These are phyloP conservation scores for Spinacia oleracea DNA, from an alignment of 179 eudicot species.

Conservation along the genomic window DNA sequence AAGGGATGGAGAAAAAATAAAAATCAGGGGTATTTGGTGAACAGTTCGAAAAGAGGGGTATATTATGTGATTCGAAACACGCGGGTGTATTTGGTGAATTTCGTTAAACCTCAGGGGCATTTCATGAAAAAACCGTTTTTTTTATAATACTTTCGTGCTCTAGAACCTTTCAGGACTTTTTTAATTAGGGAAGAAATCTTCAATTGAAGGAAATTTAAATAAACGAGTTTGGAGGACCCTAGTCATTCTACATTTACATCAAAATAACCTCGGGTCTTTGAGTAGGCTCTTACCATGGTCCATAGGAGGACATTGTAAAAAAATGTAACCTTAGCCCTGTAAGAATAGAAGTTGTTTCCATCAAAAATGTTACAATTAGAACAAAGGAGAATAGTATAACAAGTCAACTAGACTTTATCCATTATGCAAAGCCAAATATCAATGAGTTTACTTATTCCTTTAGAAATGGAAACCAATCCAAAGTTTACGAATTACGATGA, in stretches of 20 bases:
- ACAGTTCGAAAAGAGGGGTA: too few species aligned
- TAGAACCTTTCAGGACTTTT: not conserved
- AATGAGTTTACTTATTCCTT: not conserved
- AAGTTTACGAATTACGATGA: not conserved
- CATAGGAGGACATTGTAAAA: not conserved
- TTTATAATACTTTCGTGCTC: not conserved
- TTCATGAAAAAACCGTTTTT: too few species aligned
- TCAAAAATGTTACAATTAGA: not conserved
- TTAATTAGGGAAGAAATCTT: not conserved
- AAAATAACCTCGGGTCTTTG: not conserved
- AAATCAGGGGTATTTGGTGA: too few species aligned
- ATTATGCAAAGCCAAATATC: not conserved
- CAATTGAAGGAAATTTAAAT: not conserved
- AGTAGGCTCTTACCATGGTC: not conserved
- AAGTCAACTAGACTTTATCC: not conserved
- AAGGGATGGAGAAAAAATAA: too few species aligned
- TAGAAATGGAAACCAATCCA: not conserved
- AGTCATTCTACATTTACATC: not conserved
- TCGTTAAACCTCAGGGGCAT: too few species aligned
- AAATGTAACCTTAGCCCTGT: not conserved
- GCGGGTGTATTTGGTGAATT: too few species aligned
- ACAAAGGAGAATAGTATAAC: not conserved
- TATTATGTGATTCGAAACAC: too few species aligned
- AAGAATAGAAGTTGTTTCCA: too few species aligned
- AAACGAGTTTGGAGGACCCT: too few species aligned